Percentiles rank a stretch among this genome's conserved stretches.
Evolutionary conservation across 1,139 yeast genomes (phyloP).

Genomic region (Geotrichum siamense): DNA sequence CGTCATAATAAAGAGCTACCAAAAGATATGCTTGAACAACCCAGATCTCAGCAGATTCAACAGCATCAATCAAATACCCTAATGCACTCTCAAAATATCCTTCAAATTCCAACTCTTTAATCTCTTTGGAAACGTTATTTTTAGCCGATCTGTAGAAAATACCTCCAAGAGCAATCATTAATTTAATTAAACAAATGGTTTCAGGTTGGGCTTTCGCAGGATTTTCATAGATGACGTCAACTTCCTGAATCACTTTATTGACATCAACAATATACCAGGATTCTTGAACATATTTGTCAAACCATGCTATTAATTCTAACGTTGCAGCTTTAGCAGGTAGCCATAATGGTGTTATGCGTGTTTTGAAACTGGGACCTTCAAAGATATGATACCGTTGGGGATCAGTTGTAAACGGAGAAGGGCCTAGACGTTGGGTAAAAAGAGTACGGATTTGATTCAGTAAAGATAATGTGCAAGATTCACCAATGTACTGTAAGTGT

Average conservation of each 20-base stretch:
- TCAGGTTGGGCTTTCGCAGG: neutral
- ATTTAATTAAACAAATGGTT: neutral
- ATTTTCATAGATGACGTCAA: neutral
- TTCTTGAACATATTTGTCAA: neutral
- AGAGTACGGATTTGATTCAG: slow-evolving; percentile 33
- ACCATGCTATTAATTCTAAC: neutral
- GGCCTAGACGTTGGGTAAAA: slow-evolving; percentile 29
- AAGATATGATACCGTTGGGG: slow-evolving; percentile 35
- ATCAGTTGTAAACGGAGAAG: slow-evolving; percentile 36
- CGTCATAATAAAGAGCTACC: slow-evolving; percentile 38
- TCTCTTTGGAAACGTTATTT: neutral
- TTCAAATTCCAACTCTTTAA: slow-evolving; percentile 13
- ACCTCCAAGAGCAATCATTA: neutral
- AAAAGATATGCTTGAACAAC: slow-evolving; percentile 40
- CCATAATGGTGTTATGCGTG: slow-evolving; percentile 25
- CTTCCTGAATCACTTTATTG: neutral
- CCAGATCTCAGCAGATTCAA: slow-evolving; percentile 40
- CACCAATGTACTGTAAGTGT: slow-evolving; percentile 35
- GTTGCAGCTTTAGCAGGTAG: slow-evolving; percentile 27
- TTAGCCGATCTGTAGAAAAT: neutral
- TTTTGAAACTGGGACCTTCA: slow-evolving; percentile 32
- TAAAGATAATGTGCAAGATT: slow-evolving; percentile 34
- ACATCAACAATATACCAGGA: neutral
- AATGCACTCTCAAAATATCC: slow-evolving; percentile 36
- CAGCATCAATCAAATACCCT: slow-evolving; percentile 30